Conservation (phyloP, 768 basidiomycete species). For the Fistulinella prunicolor region DNA sequence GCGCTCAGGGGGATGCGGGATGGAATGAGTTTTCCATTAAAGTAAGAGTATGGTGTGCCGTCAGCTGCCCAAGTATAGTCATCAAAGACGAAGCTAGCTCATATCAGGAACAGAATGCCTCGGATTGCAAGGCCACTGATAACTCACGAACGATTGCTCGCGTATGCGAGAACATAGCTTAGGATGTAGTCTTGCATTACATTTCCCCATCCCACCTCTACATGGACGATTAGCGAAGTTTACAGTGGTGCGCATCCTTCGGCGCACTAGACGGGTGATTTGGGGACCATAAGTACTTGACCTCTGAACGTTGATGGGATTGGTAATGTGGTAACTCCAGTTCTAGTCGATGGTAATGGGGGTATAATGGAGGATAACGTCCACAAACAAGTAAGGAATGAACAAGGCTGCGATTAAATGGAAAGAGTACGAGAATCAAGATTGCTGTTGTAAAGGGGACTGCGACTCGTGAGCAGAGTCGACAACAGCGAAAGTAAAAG, state of each 20-base stretch:
- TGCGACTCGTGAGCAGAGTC: constrained; percentile 1
- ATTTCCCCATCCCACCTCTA: constrained; percentile 38
- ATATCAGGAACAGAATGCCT: too few relatives aligned
- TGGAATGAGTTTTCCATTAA: constrained; percentile 33
- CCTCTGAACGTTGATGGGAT: constrained; percentile 29
- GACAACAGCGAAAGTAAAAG: too few relatives aligned
- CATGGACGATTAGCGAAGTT: constrained; percentile 1
- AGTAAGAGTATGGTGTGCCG: constrained; percentile 33
- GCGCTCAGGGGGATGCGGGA: constrained; percentile 39
- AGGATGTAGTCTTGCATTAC: constrained; percentile 38
- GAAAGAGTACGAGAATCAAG: constrained; percentile 16
- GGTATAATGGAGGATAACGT: constrained; percentile 41
- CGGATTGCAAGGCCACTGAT: too few relatives aligned
- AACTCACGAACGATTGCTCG: constrained; percentile 35
- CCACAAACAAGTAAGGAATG: constrained; percentile 10
- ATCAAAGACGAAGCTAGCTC: constrained; percentile 40
- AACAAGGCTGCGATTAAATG: constrained; percentile 23
- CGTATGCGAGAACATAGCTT: constrained; percentile 33
- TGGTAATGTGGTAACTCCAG: constrained; percentile 40
- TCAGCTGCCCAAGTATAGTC: constrained; percentile 41
- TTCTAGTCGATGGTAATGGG: constrained; percentile 36
- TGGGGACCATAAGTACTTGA: constrained; percentile 44
- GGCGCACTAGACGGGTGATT: constrained; percentile 37
- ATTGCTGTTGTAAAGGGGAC: constrained; percentile 5
- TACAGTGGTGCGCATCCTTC: background rate